Percentiles rank a stretch among this genome's conserved stretches.
Evolutionary conservation across 805 yeast species (phyloP).

Genomic region (Yamadazyma sp.): DNA sequence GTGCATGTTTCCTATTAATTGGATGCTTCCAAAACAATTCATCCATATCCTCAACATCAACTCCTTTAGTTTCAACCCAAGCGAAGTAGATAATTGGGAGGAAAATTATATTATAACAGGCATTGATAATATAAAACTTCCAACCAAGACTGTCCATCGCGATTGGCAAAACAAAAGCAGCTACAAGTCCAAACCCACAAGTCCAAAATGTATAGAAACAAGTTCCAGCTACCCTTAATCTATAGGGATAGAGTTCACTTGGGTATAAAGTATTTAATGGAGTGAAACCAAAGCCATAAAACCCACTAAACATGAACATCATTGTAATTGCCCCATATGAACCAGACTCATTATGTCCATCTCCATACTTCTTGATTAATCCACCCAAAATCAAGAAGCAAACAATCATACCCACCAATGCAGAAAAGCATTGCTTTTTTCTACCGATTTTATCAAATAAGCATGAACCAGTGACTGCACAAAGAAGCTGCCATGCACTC

Average conservation of each 20-base stretch:
- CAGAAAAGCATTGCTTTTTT: slow-evolving; percentile 6
- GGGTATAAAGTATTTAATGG: slow-evolving; percentile 14
- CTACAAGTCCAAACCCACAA: slow-evolving; percentile 9
- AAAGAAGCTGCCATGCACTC: slow-evolving; percentile 13
- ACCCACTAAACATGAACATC: slow-evolving; percentile 15
- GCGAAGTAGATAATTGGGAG: slow-evolving; percentile 11
- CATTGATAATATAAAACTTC: slow-evolving; percentile 19
- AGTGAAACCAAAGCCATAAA: slow-evolving; percentile 13
- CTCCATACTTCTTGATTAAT: slow-evolving; percentile 12
- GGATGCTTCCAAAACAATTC: slow-evolving; percentile 11
- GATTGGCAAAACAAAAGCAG: slow-evolving; percentile 14
- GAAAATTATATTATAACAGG: slow-evolving; percentile 14
- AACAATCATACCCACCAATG: slow-evolving; percentile 10
- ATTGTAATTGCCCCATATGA: slow-evolving; percentile 13
- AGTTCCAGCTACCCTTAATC: slow-evolving; percentile 13
- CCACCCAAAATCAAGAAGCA: slow-evolving; percentile 11
- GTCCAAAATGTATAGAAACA: slow-evolving; percentile 5
- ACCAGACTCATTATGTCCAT: slow-evolving; percentile 10
- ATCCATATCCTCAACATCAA: slow-evolving; percentile 11
- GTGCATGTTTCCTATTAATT: too few species aligned
- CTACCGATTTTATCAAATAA: slow-evolving; percentile 14
- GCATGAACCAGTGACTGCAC: slow-evolving; percentile 9
- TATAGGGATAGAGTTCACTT: slow-evolving; percentile 12
- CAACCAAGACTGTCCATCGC: slow-evolving; percentile 17
- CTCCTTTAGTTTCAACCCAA: slow-evolving; percentile 16